These are phyloP conservation scores for Taphrina communis DNA, from an alignment of 1,139 yeast genomes.

Conservation along the genomic window DNA sequence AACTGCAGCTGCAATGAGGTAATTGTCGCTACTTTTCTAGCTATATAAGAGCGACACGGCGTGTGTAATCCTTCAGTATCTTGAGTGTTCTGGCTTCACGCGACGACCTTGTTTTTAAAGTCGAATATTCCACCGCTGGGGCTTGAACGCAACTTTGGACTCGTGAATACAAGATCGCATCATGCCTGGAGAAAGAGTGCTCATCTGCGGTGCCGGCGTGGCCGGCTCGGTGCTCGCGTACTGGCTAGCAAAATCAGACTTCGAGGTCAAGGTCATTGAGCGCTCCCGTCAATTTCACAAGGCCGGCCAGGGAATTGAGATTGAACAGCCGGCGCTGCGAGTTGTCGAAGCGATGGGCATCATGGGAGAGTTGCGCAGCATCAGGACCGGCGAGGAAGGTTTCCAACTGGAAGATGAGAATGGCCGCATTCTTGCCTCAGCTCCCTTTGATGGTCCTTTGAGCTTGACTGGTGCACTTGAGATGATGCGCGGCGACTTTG, in stretches of 20 bases:
- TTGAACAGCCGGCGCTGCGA: neutral
- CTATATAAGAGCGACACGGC: too few species aligned
- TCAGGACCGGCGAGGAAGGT: slow-evolving; percentile 4
- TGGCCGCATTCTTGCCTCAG: neutral
- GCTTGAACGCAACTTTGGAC: too few species aligned
- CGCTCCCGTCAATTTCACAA: neutral
- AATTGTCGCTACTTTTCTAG: too few species aligned
- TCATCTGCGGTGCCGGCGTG: slow-evolving; percentile 9
- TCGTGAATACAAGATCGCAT: neutral
- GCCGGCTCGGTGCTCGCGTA: slow-evolving; percentile 8
- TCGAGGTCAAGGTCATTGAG: slow-evolving; percentile 1
- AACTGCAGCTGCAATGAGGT: too few species aligned
- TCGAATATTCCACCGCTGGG: too few species aligned
- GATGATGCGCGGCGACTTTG: slow-evolving; percentile 19
- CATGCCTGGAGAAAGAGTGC: slow-evolving; percentile 2
- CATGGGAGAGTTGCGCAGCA: neutral
- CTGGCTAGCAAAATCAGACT: neutral
- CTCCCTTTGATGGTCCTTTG: neutral
- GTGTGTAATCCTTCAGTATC: too few species aligned
- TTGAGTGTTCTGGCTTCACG: too few species aligned
- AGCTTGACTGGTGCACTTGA: slow-evolving; percentile 2
- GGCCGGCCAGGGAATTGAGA: slow-evolving; percentile 7
- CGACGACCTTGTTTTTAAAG: too few species aligned
- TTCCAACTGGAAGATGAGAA: neutral
- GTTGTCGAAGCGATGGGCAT: slow-evolving; percentile 4